Percentiles rank a stretch among this genome's conserved stretches.
Conservation (phyloP, 768 basidiomycete genomes). For the Serpula lacrymans region DNA sequence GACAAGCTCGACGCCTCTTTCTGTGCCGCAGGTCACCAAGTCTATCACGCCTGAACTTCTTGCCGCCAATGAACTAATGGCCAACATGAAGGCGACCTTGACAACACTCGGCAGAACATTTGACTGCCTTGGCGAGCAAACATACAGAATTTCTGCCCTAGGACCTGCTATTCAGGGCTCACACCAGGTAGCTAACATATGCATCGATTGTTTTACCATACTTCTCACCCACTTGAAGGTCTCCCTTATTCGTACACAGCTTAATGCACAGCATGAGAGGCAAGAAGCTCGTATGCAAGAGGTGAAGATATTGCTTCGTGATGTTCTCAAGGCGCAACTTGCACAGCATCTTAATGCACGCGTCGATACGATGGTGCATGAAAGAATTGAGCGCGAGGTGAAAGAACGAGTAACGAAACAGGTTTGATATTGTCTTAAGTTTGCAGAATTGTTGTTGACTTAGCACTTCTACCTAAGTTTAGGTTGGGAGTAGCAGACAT, state of each 20-base stretch:
- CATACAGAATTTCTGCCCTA: slow-evolving; percentile 39
- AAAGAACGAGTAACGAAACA: slow-evolving; percentile 40
- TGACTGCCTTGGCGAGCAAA: slow-evolving; percentile 44
- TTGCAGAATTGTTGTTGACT: background rate
- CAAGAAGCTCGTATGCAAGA: slow-evolving; percentile 39
- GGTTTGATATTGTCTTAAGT: slow-evolving; percentile 26
- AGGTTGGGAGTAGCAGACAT: slow-evolving; percentile 38
- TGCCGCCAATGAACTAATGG: slow-evolving; percentile 42
- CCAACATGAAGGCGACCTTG: slow-evolving; percentile 44
- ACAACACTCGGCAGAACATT: slow-evolving; percentile 39
- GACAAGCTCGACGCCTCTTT: too few relatives aligned
- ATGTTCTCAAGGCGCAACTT: slow-evolving; percentile 39
- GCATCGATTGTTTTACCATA: slow-evolving; percentile 1
- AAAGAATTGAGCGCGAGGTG: slow-evolving; percentile 34
- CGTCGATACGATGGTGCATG: slow-evolving; percentile 32
- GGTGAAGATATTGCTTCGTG: slow-evolving; percentile 31
- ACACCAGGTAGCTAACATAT: slow-evolving; percentile 35
- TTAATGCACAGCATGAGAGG: slow-evolving; percentile 36
- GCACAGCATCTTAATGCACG: slow-evolving; percentile 37
- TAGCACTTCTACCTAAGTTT: slow-evolving; percentile 31
- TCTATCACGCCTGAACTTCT: slow-evolving; percentile 41
- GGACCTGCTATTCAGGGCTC: slow-evolving; percentile 42
- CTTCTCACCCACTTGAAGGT: slow-evolving; percentile 33
- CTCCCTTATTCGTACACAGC: slow-evolving; percentile 30
- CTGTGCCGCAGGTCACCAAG: too few relatives aligned